These are phyloP conservation scores for Colletotrichum sp. DNA, from an alignment of 2,329 filamentous ascomycete species.

Conservation along the genomic window DNA sequence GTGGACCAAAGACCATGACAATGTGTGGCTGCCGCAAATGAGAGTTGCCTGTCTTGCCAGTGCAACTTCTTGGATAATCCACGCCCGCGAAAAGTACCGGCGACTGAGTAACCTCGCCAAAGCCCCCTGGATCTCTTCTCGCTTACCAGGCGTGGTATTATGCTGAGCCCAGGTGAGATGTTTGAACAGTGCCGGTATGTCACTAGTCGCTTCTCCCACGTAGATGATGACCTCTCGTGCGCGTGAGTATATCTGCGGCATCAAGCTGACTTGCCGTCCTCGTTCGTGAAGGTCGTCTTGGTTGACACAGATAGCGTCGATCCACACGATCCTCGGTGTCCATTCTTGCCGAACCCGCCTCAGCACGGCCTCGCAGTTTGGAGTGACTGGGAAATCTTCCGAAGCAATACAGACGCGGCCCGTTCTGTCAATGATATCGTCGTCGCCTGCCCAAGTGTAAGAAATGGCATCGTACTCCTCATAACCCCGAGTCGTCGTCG, in stretches of 20 bases:
- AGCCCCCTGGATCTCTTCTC: neutral
- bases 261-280: slow-evolving; percentile 20
- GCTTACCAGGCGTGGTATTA: neutral
- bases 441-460: slow-evolving; percentile 38
- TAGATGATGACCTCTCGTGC: slow-evolving; percentile 7
- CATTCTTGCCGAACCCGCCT: neutral
- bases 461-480: slow-evolving; percentile 38
- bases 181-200: neutral
- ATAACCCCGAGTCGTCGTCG: neutral
- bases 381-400: neutral
- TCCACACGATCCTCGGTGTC: slow-evolving; percentile 14
- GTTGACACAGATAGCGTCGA: slow-evolving; percentile 15
- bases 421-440: neutral
- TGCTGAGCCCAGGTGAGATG: neutral
- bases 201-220: slow-evolving; percentile 17
- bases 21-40: neutral
- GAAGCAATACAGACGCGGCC: neutral
- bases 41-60: slow-evolving; percentile 20
- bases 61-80: slow-evolving; percentile 30
- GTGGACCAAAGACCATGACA: slow-evolving; percentile 8
- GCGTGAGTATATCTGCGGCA: slow-evolving; percentile 19
- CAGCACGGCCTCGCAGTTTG: neutral
- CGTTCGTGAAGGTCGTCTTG: slow-evolving; percentile 13
- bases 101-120: neutral
- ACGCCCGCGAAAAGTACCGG: neutral